Conservation (phyloP, 805 yeast species). For the Nakazawaea holstii region DNA sequence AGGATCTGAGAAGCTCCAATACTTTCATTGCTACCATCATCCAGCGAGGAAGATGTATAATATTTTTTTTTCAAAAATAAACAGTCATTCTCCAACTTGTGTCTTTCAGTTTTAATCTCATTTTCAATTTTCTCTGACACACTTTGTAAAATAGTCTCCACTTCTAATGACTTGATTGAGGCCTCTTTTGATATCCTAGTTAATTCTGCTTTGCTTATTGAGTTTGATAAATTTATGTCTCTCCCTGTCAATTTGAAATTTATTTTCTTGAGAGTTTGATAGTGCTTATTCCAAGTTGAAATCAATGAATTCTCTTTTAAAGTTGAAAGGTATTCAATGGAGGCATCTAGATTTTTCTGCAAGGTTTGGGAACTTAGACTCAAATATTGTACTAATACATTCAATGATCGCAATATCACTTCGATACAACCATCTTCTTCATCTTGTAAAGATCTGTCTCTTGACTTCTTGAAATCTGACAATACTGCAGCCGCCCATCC, state of each 20-base stretch:
- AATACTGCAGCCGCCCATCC: slow-evolving; percentile 33
- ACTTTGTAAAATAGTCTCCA: slow-evolving; percentile 18
- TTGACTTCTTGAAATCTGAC: slow-evolving; percentile 26
- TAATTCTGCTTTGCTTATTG: slow-evolving; percentile 27
- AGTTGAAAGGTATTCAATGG: slow-evolving; percentile 26
- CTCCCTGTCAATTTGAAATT: slow-evolving; percentile 18
- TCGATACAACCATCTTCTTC: slow-evolving; percentile 28
- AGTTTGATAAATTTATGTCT: slow-evolving; percentile 24
- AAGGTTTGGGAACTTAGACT: slow-evolving; percentile 38
- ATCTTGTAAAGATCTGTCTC: slow-evolving; percentile 9
- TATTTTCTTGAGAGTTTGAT: slow-evolving; percentile 21
- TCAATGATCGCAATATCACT: slow-evolving; percentile 42
- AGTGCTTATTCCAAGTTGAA: slow-evolving; percentile 34
- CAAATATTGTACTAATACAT: slow-evolving; percentile 45
- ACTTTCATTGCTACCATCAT: slow-evolving; percentile 7
- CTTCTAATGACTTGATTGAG: slow-evolving; percentile 14
- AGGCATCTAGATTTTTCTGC: slow-evolving; percentile 32
- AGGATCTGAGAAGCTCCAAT: not conserved
- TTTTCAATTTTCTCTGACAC: slow-evolving; percentile 29
- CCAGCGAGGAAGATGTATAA: not conserved
- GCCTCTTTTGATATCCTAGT: slow-evolving; percentile 26
- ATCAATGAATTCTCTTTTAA: slow-evolving; percentile 37
- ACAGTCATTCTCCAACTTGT: slow-evolving; percentile 33
- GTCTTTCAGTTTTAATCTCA: slow-evolving; percentile 30
- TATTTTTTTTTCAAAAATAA: slow-evolving; percentile 33